Conservation (phyloP, 768 basidiomycete genomes). For the Russula sp. region DNA sequence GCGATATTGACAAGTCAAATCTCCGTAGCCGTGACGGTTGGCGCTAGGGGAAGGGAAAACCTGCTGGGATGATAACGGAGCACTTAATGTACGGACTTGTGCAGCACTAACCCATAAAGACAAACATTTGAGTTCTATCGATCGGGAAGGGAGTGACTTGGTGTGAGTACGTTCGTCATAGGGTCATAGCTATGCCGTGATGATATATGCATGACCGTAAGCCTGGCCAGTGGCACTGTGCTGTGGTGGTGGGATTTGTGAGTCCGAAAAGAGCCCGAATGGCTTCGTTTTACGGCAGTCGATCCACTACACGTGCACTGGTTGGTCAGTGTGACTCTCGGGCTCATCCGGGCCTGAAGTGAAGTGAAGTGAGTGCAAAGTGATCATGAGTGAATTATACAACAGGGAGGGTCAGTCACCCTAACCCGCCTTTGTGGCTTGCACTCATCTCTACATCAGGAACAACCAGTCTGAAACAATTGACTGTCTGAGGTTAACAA, state of each 20-base stretch:
- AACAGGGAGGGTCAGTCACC: neutral
- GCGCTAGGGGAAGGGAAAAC: neutral
- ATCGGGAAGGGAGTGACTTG: neutral
- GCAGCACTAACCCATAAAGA: neutral
- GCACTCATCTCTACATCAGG: neutral
- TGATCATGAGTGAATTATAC: neutral
- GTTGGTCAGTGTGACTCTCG: no score
- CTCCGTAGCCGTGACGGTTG: neutral
- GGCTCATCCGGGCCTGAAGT: no score
- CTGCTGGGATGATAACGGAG: neutral
- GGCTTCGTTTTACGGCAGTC: neutral
- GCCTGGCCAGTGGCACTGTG: slow-evolving; percentile 6
- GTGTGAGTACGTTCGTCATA: slow-evolving; percentile 7
- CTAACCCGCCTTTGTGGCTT: neutral
- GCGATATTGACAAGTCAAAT: neutral
- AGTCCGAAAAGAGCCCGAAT: neutral
- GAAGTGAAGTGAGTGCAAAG: neutral
- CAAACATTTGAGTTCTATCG: neutral
- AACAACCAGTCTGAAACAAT: neutral
- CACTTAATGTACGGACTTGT: neutral
- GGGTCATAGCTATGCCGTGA: slow-evolving; percentile 14
- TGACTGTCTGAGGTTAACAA: neutral
- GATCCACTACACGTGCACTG: neutral
- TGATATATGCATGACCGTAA: neutral
- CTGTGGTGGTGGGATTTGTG: neutral